Conservation (phyloP, 208 protist species). For the Trypanosoma platydactyli region DNA sequence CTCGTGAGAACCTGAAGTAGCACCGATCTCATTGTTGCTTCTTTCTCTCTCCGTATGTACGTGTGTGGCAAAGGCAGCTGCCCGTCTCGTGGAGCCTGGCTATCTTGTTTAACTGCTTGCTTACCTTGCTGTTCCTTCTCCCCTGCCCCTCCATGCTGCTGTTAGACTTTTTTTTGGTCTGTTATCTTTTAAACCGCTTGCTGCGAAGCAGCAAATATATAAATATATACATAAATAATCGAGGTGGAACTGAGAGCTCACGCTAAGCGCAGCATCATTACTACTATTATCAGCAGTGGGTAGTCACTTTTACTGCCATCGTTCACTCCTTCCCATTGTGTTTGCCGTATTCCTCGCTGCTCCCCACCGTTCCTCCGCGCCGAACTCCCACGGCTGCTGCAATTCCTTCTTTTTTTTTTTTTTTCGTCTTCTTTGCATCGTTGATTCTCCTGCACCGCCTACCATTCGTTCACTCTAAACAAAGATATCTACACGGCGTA, state of each 20-base stretch:
- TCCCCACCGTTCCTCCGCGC: not conserved
- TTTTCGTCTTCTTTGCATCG: too few relatives aligned
- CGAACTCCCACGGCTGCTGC: not conserved
- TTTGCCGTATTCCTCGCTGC: too few relatives aligned
- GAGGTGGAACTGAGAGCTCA: too few relatives aligned
- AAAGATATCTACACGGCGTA: not conserved
- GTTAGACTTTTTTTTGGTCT: too few relatives aligned
- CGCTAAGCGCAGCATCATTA: too few relatives aligned
- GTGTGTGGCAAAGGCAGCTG: not conserved
- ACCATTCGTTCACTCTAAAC: not conserved
- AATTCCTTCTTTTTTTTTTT: slow-evolving; percentile 8
- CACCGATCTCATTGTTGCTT: not conserved
- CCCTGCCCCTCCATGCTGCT: too few relatives aligned
- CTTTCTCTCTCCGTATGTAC: not conserved
- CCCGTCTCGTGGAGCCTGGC: not conserved
- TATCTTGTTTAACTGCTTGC: not conserved
- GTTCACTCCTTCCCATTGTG: too few relatives aligned
- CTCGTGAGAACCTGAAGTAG: slow-evolving; percentile 1
- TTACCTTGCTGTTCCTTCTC: not conserved
- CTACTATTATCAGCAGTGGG: too few relatives aligned
- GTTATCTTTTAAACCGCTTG: too few relatives aligned
- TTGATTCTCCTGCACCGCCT: slow-evolving; percentile 4
- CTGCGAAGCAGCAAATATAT: too few relatives aligned
- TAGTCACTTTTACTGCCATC: too few relatives aligned
- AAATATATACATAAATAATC: too few relatives aligned